Base-by-base conservation (phyloP, 345 rosid species). In the Streptanthus diversifolius region DNA sequence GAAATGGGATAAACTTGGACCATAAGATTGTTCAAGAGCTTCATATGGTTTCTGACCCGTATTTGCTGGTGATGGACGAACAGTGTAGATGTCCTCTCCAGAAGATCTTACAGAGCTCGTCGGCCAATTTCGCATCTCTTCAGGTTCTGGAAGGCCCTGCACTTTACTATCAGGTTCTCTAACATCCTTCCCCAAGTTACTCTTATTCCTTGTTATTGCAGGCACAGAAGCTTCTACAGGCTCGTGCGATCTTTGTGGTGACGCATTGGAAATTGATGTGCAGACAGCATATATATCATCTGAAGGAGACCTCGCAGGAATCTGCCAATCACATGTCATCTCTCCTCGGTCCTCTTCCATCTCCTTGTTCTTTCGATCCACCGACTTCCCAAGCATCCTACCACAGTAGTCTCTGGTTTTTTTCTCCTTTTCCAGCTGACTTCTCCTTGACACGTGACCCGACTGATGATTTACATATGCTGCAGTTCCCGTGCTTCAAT, bases 261-360 rank as follows among this genome's bases (percentile, higher is more conserved):
- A 53, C 11, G 33, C 21, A 49, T 61, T 68, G 58, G 78, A 70
- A n/a, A 70, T 56, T 56, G 80, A 64, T 37, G 67, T 49, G 67
- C 80, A 76, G 53, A 76, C 44, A 37, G 51, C 71, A 27, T 63
- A 49, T 39, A 77, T 77, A 56, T 82, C 86, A 40, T 65, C 79
- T 59, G 44, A 58, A 45, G 79, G 43, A 68, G 78, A 71, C 73
- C 53, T 79, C 54, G 52, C 75, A 60, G 70, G 66, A 66, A 62
- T 78, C 47, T 58, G 79, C 70, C 53, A 19, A 41, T 73, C 70
- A 36, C 64, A 78, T 41, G 80, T 54, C 69, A 71, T 80, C 68
- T 66, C 83, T 76, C 77, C 72, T 15, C 45, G 40, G 44, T 45
- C 63, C 73, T 68, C 87, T 57, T 77, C 72, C 76, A 54, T 37